Evolutionary conservation across 257 asterid genomes (phyloP), one percentile per base, ranked within the genome.

Genomic region (Solanum chmielewskii): DNA sequence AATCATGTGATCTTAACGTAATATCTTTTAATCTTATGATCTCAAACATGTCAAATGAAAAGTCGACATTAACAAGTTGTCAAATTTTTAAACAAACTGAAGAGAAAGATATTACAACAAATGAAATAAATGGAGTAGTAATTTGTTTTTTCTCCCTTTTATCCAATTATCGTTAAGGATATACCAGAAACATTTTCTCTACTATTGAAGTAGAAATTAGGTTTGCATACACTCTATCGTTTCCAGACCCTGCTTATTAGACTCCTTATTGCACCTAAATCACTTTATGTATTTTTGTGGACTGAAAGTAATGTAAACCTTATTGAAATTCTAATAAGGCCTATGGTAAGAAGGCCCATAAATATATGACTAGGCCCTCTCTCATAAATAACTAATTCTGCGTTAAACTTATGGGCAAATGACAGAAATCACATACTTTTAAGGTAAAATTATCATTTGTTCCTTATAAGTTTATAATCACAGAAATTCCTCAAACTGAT

Each of bases 171-270:
- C 35, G 0, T 2, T 2, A 0, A 60, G 2, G 27, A 9, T 60
- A 6, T 3, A 60, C 2, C 25, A 1, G 11, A 21, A 60, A 60
- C 68, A 21, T 1, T 0, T 23, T 60, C 13, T 21, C 29, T 60
- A 60, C 0, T 13, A 3, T 7, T 20, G 27, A 16, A 1, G 0
- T 21, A 21, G 3, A 27, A 23, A 59, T 59, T 21, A 52, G 13
- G 0, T 59, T 8, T 59, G 6, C 2, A 5, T 21, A 59, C 13
- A 60, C 7, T 23, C 12, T 21, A 60, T 1, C 0, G 3, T 21
- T 13, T 21, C 3, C 14, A 9, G 1, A 21, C 27, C 12, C 66
- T 27, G 21, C 13, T 59, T 20, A 20, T 59, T 59, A 7, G 2
- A 59, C n/a, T 59, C 6, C 2, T 59, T 56, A 2, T 52, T 56